Base-by-base conservation (phyloP, 192 early-diverging fungal species). In the Lobosporangium transversale region DNA sequence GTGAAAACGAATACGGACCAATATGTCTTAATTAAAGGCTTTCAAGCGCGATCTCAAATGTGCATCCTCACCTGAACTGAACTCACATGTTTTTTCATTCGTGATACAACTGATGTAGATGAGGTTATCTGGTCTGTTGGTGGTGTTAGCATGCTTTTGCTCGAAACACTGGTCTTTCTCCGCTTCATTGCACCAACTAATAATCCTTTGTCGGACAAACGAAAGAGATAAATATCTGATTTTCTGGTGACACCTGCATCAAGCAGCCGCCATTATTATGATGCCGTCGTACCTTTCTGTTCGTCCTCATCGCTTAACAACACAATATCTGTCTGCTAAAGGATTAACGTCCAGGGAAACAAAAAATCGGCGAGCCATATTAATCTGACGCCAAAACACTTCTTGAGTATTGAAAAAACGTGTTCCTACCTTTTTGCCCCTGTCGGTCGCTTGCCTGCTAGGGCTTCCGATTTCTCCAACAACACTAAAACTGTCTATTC, bases 221-320 rank as follows among this genome's bases (percentile, higher is more conserved):
- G n/a, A n/a, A n/a, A n/a, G n/a, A n/a, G n/a, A n/a, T n/a, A n/a
- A n/a, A n/a, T n/a, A n/a, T n/a, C n/a, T n/a, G n/a, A n/a, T n/a
- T n/a, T n/a, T n/a, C n/a, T n/a, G n/a, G n/a, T n/a, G n/a, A n/a
- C n/a, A n/a, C 33, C 15, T 37, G 31, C 18, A n/a, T n/a, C n/a
- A n/a, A n/a, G n/a, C n/a, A n/a, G n/a, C n/a, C n/a, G n/a, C n/a
- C n/a, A n/a, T n/a, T n/a, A n/a, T n/a, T n/a, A n/a, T 27, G n/a
- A 23, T 21, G 11, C 33, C 6, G 37, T 15, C 36, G 37, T 57
- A 74, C 70, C 70, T 65, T 42, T 43, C 29, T 51, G 32, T 10
- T 74, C 67, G n/a, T 70, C 63, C 20, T 75, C 71, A 45, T 75
- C 71, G 15, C 62, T 75, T 33, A 63, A 44, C 14, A 59, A 23